Percentiles rank a stretch among this genome's conserved stretches.
These are phyloP conservation scores for Marasmius fiardii DNA, from an alignment of 1,284 basidiomycete genomes.

Conservation along the genomic window DNA sequence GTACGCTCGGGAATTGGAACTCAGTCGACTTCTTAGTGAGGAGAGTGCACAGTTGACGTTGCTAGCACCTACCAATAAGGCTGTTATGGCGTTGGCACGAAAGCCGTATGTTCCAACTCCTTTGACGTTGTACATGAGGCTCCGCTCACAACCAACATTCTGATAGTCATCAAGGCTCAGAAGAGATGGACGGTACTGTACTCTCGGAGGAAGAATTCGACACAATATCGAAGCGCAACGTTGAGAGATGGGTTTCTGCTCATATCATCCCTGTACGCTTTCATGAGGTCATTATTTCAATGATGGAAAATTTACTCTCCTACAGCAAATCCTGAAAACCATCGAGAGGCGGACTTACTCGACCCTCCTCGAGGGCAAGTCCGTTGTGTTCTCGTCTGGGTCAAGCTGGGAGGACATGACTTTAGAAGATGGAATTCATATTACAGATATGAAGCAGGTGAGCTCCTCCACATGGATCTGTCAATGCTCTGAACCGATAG, in stretches of 20 bases:
- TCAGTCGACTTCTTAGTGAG: slow-evolving; percentile 50
- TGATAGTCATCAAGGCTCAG: slow-evolving; percentile 54
- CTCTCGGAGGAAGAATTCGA: slow-evolving; percentile 67
- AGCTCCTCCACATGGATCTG: slow-evolving; percentile 13
- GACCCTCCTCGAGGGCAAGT: slow-evolving; percentile 55
- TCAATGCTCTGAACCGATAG: not conserved
- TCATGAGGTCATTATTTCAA: not conserved
- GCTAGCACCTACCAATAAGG: slow-evolving; percentile 76
- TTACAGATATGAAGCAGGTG: slow-evolving; percentile 58
- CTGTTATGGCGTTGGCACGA: slow-evolving; percentile 68
- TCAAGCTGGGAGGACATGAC: slow-evolving; percentile 56
- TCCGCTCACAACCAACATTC: not conserved
- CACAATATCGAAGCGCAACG: slow-evolving; percentile 51
- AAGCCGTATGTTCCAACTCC: slow-evolving; percentile 61
- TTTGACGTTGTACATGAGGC: not conserved
- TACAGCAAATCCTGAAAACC: slow-evolving; percentile 40
- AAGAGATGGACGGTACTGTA: slow-evolving; percentile 37
- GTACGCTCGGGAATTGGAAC: slow-evolving; percentile 66
- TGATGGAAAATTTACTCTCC: too few relatives aligned
- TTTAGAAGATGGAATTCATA: slow-evolving; percentile 49
- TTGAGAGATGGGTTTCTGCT: slow-evolving; percentile 68
- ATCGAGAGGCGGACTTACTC: slow-evolving; percentile 34
- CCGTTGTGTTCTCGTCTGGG: slow-evolving; percentile 45
- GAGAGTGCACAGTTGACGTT: slow-evolving; percentile 43
- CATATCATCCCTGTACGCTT: slow-evolving; percentile 65